Conservation (phyloP, 2,329 filamentous ascomycete genomes). For the Xylariaceae sp. region DNA sequence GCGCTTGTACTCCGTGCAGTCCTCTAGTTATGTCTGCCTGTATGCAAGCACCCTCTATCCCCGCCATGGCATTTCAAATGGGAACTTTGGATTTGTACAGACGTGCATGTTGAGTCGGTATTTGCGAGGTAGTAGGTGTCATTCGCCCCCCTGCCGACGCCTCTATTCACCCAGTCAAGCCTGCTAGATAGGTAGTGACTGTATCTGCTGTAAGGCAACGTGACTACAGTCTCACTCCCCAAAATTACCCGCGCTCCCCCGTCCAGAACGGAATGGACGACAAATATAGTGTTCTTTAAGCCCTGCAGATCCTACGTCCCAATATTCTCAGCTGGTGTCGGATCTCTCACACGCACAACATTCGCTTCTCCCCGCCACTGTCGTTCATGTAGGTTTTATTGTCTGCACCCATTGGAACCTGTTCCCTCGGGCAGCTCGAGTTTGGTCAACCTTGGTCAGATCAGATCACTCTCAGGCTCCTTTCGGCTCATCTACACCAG, state of each 20-base stretch:
- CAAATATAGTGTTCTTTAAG: not conserved
- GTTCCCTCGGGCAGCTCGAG: not conserved
- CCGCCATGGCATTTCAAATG: too few species aligned
- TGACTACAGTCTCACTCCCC: not conserved
- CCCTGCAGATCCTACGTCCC: conserved; percentile 17
- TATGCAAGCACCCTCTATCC: not conserved
- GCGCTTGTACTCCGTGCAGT: too few species aligned
- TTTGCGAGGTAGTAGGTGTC: too few species aligned
- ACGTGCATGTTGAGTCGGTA: too few species aligned
- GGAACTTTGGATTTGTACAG: too few species aligned
- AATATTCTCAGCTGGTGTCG: conserved; percentile 6
- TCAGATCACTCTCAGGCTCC: not conserved
- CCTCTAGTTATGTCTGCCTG: not conserved
- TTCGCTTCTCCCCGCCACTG: conserved; percentile 1
- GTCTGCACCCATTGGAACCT: not conserved
- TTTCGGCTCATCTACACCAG: not conserved
- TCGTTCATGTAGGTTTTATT: not conserved
- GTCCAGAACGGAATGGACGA: not conserved
- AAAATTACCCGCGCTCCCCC: not conserved
- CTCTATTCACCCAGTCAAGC: not conserved
- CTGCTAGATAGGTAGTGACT: not conserved
- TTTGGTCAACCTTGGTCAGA: not conserved
- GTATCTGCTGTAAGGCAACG: not conserved
- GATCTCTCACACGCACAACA: conserved; percentile 6
- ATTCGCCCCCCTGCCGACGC: not conserved